These are phyloP conservation scores for Telopea speciosissima DNA, from an alignment of 177 flowering plant genomes.

Conservation along the genomic window DNA sequence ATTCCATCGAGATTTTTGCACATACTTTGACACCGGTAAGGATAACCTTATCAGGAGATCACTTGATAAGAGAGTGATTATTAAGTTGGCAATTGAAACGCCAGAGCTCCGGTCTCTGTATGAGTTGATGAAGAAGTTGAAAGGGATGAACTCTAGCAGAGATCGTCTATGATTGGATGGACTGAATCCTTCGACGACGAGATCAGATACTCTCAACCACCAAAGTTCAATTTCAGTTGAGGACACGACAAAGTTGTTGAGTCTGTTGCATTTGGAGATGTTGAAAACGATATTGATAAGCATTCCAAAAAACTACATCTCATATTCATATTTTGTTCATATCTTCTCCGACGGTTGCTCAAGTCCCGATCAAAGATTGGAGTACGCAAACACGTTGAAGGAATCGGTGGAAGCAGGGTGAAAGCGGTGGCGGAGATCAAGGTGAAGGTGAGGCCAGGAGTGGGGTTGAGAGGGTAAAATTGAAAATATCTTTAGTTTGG, in stretches of 20 bases:
- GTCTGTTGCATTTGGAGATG: slow-evolving; percentile 43
- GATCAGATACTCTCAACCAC: slow-evolving; percentile 4
- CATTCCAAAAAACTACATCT: slow-evolving; percentile 29
- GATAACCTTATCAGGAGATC: slow-evolving; percentile 41
- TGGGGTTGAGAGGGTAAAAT: too few relatives aligned
- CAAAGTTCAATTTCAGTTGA: slow-evolving; percentile 35
- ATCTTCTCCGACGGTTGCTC: slow-evolving; percentile 37
- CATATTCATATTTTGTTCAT: slow-evolving; percentile 42
- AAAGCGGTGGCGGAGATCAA: too few relatives aligned
- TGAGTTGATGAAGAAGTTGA: slow-evolving; percentile 46
- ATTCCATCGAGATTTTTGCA: too few relatives aligned
- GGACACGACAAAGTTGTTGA: slow-evolving; percentile 55
- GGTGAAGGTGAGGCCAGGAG: too few relatives aligned
- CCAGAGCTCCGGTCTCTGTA: slow-evolving; percentile 41
- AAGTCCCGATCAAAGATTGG: slow-evolving; percentile 34
- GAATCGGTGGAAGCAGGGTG: too few relatives aligned
- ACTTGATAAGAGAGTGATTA: slow-evolving; percentile 32
- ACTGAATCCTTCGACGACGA: slow-evolving; percentile 24
- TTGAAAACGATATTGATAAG: slow-evolving; percentile 38
- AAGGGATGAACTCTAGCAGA: slow-evolving; percentile 19
- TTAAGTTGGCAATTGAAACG: too few relatives aligned
- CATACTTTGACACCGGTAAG: too few relatives aligned
- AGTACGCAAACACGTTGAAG: slow-evolving; percentile 50
- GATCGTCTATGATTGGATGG: slow-evolving; percentile 42
- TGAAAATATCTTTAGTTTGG: too few relatives aligned